Conservation (phyloP, 2,329 filamentous ascomycete species). For the Chaetomium olivaceum region DNA sequence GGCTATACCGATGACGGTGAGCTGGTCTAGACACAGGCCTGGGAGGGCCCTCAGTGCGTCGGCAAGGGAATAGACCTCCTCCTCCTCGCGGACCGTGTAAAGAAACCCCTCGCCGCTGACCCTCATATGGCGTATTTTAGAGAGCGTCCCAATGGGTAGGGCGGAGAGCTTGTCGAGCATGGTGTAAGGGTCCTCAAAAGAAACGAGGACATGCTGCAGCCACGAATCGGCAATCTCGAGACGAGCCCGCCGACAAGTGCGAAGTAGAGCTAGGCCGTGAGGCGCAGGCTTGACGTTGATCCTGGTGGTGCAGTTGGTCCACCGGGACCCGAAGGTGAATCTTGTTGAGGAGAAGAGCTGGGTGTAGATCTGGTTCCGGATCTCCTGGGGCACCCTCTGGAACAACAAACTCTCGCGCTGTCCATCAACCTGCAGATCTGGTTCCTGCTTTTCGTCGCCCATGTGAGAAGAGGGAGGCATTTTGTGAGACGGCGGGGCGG, state of each 20-base stretch:
- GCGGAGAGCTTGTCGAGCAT: slow-evolving; percentile 13
- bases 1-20: neutral
- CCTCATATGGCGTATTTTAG: slow-evolving; percentile 10
- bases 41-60: slow-evolving; percentile 12
- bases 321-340: neutral
- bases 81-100: neutral
- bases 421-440: neutral
- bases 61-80: neutral
- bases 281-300: neutral
- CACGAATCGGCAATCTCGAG: slow-evolving; percentile 13
- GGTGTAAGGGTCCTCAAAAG: neutral
- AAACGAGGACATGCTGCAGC: slow-evolving; percentile 3
- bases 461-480: neutral
- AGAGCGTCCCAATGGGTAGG: neutral
- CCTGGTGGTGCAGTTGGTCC: neutral
- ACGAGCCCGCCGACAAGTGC: neutral
- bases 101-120: neutral
- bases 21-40: slow-evolving; percentile 16
- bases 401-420: slow-evolving; percentile 11
- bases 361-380: slow-evolving; percentile 7
- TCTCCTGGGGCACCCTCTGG: slow-evolving; percentile 8
- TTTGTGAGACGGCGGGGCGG: too few relatives aligned
- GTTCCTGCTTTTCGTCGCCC: neutral
- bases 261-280: slow-evolving; percentile 11
- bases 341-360: slow-evolving; percentile 12